Evolutionary conservation across 805 yeast genomes (phyloP).

Genomic region (Candida dendrica): DNA sequence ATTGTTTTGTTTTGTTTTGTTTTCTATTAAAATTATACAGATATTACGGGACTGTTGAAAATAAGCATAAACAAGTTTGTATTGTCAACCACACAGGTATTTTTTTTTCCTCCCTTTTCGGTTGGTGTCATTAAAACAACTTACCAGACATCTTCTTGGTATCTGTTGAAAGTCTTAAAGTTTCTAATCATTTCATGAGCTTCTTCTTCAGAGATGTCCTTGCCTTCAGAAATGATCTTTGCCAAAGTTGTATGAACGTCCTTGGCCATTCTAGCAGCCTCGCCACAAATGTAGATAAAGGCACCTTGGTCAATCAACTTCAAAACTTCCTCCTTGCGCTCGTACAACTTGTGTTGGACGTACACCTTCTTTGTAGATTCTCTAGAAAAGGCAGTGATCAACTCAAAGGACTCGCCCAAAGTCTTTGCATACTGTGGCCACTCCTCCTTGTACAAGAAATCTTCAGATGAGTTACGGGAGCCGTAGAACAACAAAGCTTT

Average conservation of each 20-base stretch:
- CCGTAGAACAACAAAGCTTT: conserved; percentile 78
- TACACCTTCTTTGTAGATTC: conserved; percentile 58
- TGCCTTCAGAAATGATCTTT: conserved; percentile 52
- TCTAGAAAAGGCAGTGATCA: conserved; percentile 84
- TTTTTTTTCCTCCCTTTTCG: too few relatives aligned
- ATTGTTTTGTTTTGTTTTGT: too few relatives aligned
- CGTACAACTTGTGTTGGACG: conserved; percentile 74
- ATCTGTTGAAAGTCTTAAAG: conserved; percentile 75
- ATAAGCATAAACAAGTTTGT: too few relatives aligned
- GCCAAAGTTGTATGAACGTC: conserved; percentile 73
- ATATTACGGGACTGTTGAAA: too few relatives aligned
- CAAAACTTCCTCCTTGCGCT: conserved; percentile 36
- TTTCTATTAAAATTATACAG: too few relatives aligned
- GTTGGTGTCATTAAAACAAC: too few relatives aligned
- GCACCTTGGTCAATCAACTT: conserved; percentile 64
- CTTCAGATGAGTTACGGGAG: conserved; percentile 72
- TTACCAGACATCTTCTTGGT: conserved; percentile 98
- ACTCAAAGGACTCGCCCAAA: conserved; percentile 51
- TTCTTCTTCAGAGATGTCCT: conserved; percentile 55
- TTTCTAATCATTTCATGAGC: conserved; percentile 75
- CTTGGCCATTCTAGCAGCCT: conserved; percentile 92
- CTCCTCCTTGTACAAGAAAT: conserved; percentile 81
- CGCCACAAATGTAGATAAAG: conserved; percentile 92
- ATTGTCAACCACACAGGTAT: too few relatives aligned
- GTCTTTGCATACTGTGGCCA: conserved; percentile 70